Base-by-base conservation (phyloP, 257 asterid species). In the Verbena officinalis region DNA sequence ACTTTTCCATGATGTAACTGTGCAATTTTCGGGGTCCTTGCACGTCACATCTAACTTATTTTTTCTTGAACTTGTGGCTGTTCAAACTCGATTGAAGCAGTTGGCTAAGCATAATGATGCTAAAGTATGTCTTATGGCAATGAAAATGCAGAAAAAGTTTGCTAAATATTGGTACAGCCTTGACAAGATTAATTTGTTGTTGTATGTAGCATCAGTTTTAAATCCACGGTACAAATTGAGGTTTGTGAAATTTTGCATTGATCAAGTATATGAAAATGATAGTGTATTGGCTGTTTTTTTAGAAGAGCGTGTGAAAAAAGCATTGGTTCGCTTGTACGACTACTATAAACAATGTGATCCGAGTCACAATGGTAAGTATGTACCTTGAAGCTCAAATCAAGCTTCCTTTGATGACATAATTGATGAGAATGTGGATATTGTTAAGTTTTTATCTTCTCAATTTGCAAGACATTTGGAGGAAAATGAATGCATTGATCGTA, bases 401-500 rank as follows among this genome's bases (percentile, higher is more conserved):
- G 44, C 13, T 38, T 38, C 44, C 5, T 1, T 38, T 38, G 5
- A 38, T 38, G 12, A 2, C 44, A 38, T 38, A 7, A 38, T 38
- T 38, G 44, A 44, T 44, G 51, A 44, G 17, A 44, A 44, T 44
- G 20, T 44, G 51, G 51, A 15, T 14, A 15, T 20, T 2, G 7
- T 14, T 13, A 51, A 48, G 33, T 22, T 15, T 51, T 39, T 65
- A 45, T 42, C 15, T 38, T 51, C 39, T 2, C 50, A 55, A 4
- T 68, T 45, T 56, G 11, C 3, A 57, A 44, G 31, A 36, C 9
- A 48, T 10, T 43, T 61, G 51, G 60, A 48, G 15, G 61, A 52
- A 6, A 15, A 44, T 44, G 51, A 20, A 36, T 7, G 6, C 36
- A 13, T 52, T 0, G 46, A 51, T 12, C 20, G 22, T 16, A 70